Percentiles rank a stretch among this genome's conserved stretches.
phyloP scores from a whole-genome alignment of 305 asterid genomes.

The Lippia alba region DNA sequence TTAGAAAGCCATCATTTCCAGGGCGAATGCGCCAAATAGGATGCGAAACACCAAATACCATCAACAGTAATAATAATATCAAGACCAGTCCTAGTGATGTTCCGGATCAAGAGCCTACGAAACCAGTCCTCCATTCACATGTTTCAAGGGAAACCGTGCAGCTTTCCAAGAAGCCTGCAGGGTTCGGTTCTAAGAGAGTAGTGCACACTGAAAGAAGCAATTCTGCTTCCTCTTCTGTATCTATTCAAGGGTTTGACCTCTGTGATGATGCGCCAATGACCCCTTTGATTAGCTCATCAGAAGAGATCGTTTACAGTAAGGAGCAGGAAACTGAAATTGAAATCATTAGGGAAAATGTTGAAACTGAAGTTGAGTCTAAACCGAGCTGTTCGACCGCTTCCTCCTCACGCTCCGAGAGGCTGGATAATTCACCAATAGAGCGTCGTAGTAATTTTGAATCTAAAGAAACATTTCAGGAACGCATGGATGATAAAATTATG shows the following conservation, averaged over 20 bases:
- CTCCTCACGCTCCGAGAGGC: slow-evolving; percentile 56
- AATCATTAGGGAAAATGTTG: slow-evolving; percentile 41
- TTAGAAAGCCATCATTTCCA: slow-evolving; percentile 61
- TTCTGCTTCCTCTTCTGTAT: slow-evolving; percentile 77
- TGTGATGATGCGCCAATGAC: slow-evolving; percentile 56
- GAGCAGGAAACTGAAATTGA: slow-evolving; percentile 48
- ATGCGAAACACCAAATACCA: slow-evolving; percentile 43
- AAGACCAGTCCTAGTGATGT: slow-evolving; percentile 43
- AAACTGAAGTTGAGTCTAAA: slow-evolving; percentile 54
- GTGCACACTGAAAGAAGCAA: slow-evolving; percentile 69
- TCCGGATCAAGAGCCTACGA: slow-evolving; percentile 46
- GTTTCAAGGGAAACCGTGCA: slow-evolving; percentile 47
- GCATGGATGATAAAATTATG: slow-evolving; percentile 44
- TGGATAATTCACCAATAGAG: slow-evolving; percentile 33
- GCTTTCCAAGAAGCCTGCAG: slow-evolving; percentile 47
- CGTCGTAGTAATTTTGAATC: slow-evolving; percentile 42
- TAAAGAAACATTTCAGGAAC: slow-evolving; percentile 39
- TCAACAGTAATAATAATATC: slow-evolving; percentile 29
- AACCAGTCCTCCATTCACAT: slow-evolving; percentile 41
- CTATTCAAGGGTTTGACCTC: slow-evolving; percentile 76
- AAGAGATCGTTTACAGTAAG: slow-evolving; percentile 41
- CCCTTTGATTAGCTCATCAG: slow-evolving; percentile 47
- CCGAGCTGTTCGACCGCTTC: slow-evolving; percentile 63
- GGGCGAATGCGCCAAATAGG: slow-evolving; percentile 53
- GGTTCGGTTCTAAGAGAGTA: slow-evolving; percentile 50